phyloP scores from a whole-genome alignment of 2,329 filamentous ascomycete genomes.

The Pseudogymnoascus sp. region DNA sequence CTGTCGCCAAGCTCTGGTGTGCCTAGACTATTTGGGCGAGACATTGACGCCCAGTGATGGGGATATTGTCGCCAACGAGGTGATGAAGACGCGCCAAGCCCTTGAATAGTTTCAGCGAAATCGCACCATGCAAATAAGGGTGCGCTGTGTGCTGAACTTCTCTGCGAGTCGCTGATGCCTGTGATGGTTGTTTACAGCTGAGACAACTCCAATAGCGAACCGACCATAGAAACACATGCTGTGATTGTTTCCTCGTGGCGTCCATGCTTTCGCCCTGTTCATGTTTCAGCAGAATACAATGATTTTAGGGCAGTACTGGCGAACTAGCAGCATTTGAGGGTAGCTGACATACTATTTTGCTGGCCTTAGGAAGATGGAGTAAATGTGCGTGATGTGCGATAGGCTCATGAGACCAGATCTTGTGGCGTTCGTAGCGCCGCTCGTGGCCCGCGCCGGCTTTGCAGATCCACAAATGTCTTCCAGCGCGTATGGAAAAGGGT shows the following conservation, averaged over 20 bases:
- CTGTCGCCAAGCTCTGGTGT: not conserved
- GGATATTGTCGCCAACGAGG: not conserved
- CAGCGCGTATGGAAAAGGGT: not conserved
- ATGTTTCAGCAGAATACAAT: not conserved
- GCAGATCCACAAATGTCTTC: not conserved
- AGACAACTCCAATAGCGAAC: not conserved
- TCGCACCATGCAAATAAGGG: not conserved
- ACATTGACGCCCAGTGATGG: not conserved
- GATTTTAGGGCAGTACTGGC: not conserved
- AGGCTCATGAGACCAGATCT: not conserved
- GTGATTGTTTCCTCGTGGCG: not conserved
- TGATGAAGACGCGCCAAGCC: conserved; percentile 1
- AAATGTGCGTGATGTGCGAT: not conserved
- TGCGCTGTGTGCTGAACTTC: not conserved
- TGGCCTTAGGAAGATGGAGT: not conserved
- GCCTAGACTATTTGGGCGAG: not conserved
- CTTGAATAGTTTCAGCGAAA: conserved; percentile 2
- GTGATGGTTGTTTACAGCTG: not conserved
- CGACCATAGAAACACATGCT: not conserved
- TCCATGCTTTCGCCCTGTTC: not conserved
- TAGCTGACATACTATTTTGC: not conserved
- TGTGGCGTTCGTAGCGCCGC: not conserved
- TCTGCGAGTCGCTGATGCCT: not conserved
- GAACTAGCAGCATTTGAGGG: not conserved
- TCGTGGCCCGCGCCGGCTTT: not conserved